These are phyloP conservation scores for Phytophthora sp. DNA, from an alignment of 352 stramenopile species.

Conservation along the genomic window DNA sequence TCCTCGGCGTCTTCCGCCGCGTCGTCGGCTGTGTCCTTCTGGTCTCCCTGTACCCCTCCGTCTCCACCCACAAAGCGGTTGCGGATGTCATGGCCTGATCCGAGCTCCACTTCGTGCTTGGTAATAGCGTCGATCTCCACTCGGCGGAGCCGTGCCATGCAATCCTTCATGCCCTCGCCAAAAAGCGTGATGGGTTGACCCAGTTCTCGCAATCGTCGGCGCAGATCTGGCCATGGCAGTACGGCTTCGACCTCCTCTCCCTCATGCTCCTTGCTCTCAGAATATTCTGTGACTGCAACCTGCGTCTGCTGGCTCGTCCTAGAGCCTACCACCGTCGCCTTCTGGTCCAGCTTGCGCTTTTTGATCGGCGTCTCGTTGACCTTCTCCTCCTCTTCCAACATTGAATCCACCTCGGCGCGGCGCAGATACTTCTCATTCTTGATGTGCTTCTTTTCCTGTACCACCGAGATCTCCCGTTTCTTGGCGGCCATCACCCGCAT, in stretches of 20 bases:
- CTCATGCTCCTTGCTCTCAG: conserved; percentile 2
- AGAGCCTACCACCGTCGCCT: background rate
- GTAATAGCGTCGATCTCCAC: conserved; percentile 72
- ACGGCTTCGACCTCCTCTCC: conserved; percentile 33
- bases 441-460: conserved; percentile 54
- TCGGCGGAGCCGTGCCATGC: conserved; percentile 69
- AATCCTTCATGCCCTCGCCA: conserved; percentile 69
- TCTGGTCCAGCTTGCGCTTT: conserved; percentile 51
- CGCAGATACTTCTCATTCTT: conserved; percentile 85
- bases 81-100: conserved; percentile 73
- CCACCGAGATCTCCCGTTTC: conserved; percentile 74
- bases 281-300: background rate
- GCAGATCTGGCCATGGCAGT: conserved; percentile 78
- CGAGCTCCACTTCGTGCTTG: conserved; percentile 74
- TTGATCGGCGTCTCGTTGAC: conserved; percentile 29
- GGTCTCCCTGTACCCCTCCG: conserved; percentile 30
- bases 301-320: conserved; percentile 5
- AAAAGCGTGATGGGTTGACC: conserved; percentile 90
- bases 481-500: conserved; percentile 80
- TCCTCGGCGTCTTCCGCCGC: conserved; percentile 41
- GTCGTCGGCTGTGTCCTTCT: conserved; percentile 59
- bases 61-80: conserved; percentile 77
- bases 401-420: conserved; percentile 71
- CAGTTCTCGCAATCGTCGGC: conserved; percentile 78
- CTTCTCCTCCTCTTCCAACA: conserved; percentile 45